phyloP scores from a whole-genome alignment of 768 basidiomycete species.

The Bullera alba region DNA sequence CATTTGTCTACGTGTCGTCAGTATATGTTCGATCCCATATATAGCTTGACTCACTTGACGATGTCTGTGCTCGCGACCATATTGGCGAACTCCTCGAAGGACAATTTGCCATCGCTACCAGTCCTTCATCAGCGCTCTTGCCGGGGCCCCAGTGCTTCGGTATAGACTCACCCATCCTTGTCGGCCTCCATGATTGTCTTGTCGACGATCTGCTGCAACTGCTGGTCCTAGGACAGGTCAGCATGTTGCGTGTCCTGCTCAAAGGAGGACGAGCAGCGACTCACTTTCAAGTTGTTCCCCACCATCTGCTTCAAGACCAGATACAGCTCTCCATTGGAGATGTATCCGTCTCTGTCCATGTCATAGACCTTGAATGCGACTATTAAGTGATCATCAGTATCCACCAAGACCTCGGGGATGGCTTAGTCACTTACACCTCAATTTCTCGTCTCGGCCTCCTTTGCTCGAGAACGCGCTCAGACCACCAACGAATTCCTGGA shows the following conservation, averaged over 20 bases:
- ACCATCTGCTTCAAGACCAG: constrained; percentile 99
- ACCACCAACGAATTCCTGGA: constrained; percentile 97
- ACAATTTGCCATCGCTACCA: constrained; percentile 56
- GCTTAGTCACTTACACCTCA: constrained; percentile 68
- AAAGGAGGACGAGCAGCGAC: constrained; percentile 2
- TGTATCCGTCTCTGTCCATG: constrained; percentile 93
- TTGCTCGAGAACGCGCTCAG: constrained; percentile 95
- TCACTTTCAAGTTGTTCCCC: constrained; percentile 92
- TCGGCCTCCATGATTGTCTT: constrained; percentile 99
- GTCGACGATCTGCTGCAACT: constrained; percentile 98
- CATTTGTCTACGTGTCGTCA: constrained; percentile 30
- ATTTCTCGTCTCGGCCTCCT: constrained; percentile 93
- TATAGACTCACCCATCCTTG: constrained; percentile 61
- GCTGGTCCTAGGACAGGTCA: constrained; percentile 64
- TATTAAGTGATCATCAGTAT: constrained; percentile 41
- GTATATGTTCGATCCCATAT: neutral
- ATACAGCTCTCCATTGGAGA: constrained; percentile 97
- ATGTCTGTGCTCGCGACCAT: constrained; percentile 99
- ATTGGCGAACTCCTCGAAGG: constrained; percentile 90
- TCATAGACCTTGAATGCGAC: constrained; percentile 99
- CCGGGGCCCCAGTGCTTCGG: neutral
- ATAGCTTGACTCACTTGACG: constrained; percentile 56
- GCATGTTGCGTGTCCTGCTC: neutral
- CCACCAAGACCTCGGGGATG: too few relatives aligned
- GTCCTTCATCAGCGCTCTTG: neutral